Evolutionary conservation across 73 alveolate genomes (phyloP).

Genomic region (Blepharisma japonicum): DNA sequence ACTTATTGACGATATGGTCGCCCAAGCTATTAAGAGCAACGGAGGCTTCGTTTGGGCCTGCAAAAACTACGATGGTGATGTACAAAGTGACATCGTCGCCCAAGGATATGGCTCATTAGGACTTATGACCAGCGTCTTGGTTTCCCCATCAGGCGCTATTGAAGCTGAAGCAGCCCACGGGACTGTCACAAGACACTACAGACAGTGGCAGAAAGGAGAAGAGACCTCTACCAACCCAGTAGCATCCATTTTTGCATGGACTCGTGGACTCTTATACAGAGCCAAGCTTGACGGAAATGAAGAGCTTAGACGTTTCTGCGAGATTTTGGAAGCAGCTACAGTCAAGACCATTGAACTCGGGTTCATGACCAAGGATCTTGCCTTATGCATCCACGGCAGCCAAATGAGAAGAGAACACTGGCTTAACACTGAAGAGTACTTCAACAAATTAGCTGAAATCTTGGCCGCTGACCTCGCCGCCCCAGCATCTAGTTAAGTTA

Average conservation of each 20-base stretch:
- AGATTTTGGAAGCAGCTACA: slow-evolving; percentile 62
- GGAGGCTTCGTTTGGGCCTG: slow-evolving; percentile 96
- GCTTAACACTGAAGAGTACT: slow-evolving; percentile 44
- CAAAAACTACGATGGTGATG: slow-evolving; percentile 92
- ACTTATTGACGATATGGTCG: slow-evolving; percentile 86
- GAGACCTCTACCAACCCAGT: slow-evolving; percentile 86
- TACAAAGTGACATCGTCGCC: slow-evolving; percentile 80
- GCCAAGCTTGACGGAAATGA: slow-evolving; percentile 80
- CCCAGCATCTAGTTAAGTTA: too few species aligned
- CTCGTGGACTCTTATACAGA: slow-evolving; percentile 78
- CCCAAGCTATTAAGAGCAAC: slow-evolving; percentile 64
- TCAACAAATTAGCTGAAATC: slow-evolving; percentile 43
- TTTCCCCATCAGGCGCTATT: slow-evolving; percentile 72
- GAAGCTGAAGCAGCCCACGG: slow-evolving; percentile 96
- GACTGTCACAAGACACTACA: slow-evolving; percentile 85
- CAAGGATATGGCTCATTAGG: slow-evolving; percentile 87
- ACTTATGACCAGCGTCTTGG: slow-evolving; percentile 72
- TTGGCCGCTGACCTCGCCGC: slow-evolving; percentile 22
- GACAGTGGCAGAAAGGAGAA: slow-evolving; percentile 76
- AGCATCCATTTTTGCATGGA: slow-evolving; percentile 89
- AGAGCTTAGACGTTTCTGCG: slow-evolving; percentile 48
- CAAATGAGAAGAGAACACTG: slow-evolving; percentile 32
- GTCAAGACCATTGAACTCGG: slow-evolving; percentile 70
- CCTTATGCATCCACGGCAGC: slow-evolving; percentile 66
- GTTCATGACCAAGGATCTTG: slow-evolving; percentile 82